Conservation (phyloP, 192 early-diverging fungal genomes). For the Spizellomyces sp. region DNA sequence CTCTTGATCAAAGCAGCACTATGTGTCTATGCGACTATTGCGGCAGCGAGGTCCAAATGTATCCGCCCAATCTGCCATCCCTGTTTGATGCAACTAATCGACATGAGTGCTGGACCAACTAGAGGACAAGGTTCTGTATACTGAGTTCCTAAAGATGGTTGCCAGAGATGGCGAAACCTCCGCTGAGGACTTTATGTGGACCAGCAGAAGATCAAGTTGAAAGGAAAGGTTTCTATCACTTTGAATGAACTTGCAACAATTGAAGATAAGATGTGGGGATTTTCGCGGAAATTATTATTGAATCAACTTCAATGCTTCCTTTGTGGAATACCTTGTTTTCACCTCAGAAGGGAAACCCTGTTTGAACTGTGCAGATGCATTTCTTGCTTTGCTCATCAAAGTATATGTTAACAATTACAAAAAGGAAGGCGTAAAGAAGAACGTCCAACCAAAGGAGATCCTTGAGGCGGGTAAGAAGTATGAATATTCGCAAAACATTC, state of each 20-base stretch:
- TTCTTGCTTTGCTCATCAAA: neutral
- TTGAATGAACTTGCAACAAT: neutral
- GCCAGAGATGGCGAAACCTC: neutral
- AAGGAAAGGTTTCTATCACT: neutral
- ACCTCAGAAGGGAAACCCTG: neutral
- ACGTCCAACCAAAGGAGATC: neutral
- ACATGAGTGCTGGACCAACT: neutral
- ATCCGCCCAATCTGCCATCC: constrained; percentile 4
- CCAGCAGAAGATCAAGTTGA: neutral
- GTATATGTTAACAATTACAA: neutral
- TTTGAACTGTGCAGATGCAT: neutral
- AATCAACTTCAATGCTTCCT: neutral
- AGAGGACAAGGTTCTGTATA: neutral
- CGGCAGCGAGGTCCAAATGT: neutral
- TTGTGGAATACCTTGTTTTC: neutral
- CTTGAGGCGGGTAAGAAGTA: neutral
- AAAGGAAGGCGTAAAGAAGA: neutral
- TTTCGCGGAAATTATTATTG: too few species aligned
- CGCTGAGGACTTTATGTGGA: neutral
- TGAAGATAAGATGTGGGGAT: constrained; percentile 3
- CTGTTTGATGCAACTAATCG: neutral
- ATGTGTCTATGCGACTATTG: neutral
- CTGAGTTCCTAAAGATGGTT: constrained; percentile 7
- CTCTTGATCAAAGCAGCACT: neutral
- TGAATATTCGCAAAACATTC: constrained; percentile 5